Base-by-base conservation (phyloP, 768 basidiomycete species). In the Chalciporus chontae region DNA sequence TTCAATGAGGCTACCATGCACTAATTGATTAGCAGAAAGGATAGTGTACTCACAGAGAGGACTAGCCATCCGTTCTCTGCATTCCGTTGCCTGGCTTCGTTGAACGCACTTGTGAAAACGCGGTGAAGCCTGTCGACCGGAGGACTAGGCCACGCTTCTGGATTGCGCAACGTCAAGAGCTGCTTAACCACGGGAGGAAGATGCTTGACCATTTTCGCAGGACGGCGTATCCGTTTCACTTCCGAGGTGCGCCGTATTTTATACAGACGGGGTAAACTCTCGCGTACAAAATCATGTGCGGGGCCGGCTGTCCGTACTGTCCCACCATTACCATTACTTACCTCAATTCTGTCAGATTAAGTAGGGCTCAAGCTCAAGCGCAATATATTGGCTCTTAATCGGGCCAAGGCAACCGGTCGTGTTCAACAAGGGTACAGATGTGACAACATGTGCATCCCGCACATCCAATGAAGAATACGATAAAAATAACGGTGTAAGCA, bases 51-150 rank as follows among this genome's bases (percentile, higher is more conserved):
- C 67, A 86, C 90, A 57, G 87, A 76, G 19, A 91, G 74, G 44
- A 89, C 88, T 17, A 92, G 77, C 90, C 90, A 92, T 40, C 84
- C 88, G 10, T 80, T 84, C 69, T 84, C 83, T 27, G 81, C 87
- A 15, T 78, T 82, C 54, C 77, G 79, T 40, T 70, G 67, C 61
- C 72, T 74, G 24, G 90, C 90, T 63, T 87, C 84, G 40, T 70
- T 72, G 54, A 80, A 78, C n/a, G 90, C 85, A 43, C 71, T 74
- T 8, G 70, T 62, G 57, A 93, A 78, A 21, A 89, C 69, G 29
- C 60, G 68, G 57, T 78, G 76, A 19, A 92, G 70, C 55, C 67
- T 75, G 15, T 75, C 48, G 10, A 75, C 46, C 11, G 81, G 72
- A 31, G 89, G 89, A 48, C 79, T 74, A 13, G 78, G 77, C 49